Evolutionary conservation across 768 basidiomycete species (phyloP), one percentile per base, ranked within the genome.

Genomic region (Roridomyces roridus): DNA sequence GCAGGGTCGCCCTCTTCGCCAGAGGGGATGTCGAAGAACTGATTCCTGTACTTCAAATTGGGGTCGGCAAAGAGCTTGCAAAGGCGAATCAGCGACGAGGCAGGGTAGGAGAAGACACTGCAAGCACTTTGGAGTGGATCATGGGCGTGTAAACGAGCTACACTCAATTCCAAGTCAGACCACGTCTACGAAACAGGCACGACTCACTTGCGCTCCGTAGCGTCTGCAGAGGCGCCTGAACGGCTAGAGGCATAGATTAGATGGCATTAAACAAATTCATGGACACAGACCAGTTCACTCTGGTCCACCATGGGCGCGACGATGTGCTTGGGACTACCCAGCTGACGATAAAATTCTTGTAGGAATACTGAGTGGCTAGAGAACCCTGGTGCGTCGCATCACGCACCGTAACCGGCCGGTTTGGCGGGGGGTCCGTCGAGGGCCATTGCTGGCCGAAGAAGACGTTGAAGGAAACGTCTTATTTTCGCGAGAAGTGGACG

Each of bases 271-370:
- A 17, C 6, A 18, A 45, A 20, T 37, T n/a, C 20, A 15, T 34
- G 21, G 14, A 82, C 90, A 65, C 65, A n/a, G n/a, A 97, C 96
- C 71, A 98, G 80, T 72, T 98, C 96, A 67, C 91, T 93, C 76
- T 97, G 94, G 71, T 98, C 97, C 0, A 98, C 97, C 97, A 99
- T 99, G 17, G 97, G 97, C 9, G 94, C 96, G 17, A 98, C 93
- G 36, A 98, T 83, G 67, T 85, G 89, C 72, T 91, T 94, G 9
- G 96, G 92, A 66, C 87, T 88, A 8, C 91, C 89, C 23, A 98
- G 79, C 52, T 86, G 76, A 23, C 77, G 77, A 67, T 94, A 97
- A 64, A 97, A 92, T 5, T 94, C 88, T n/a, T n/a, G n/a, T n/a
- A n/a, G n/a, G n/a, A n/a, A n/a, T n/a, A n/a, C n/a, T n/a, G n/a